Percentiles rank a stretch among this genome's conserved stretches.
Evolutionary conservation across 176 grass and related monocot genomes (phyloP).

Genomic region (Paspalum vaginatum): DNA sequence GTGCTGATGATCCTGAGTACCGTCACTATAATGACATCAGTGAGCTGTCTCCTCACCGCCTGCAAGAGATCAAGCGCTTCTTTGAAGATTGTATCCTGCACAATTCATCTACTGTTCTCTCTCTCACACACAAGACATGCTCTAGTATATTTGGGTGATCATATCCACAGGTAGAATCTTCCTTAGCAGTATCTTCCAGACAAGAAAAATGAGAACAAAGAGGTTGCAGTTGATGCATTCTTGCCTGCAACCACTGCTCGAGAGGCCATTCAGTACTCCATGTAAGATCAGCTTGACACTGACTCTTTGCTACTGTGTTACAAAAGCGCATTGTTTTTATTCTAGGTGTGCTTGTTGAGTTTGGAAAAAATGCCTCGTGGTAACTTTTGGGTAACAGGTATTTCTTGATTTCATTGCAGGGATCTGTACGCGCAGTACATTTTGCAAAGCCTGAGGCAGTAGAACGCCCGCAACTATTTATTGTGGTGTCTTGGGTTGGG

Average conservation of each 20-base stretch:
- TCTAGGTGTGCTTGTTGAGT: neutral
- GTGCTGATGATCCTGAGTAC: conserved; percentile 74
- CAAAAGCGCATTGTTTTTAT: neutral
- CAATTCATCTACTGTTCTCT: neutral
- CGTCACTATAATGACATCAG: conserved; percentile 66
- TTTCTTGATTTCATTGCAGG: conserved; percentile 30
- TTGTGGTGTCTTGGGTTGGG: neutral
- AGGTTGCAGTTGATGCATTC: conserved; percentile 67
- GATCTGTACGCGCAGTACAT: conserved; percentile 66
- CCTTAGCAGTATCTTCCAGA: conserved; percentile 51
- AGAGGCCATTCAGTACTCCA: conserved; percentile 73
- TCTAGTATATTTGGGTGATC: conserved; percentile 3
- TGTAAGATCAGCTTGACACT: conserved; percentile 43
- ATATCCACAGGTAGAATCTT: conserved; percentile 3
- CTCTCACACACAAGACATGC: neutral
- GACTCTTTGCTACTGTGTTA: neutral
- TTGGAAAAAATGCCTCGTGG: neutral
- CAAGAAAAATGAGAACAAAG: conserved; percentile 82
- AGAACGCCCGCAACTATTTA: neutral
- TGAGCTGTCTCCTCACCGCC: conserved; percentile 64
- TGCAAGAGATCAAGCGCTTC: conserved; percentile 69
- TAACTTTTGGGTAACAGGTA: neutral
- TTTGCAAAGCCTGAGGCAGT: conserved; percentile 66
- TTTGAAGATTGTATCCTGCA: conserved; percentile 70
- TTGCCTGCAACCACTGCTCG: conserved; percentile 53